phyloP scores from a whole-genome alignment of 805 yeast genomes.

The Metschnikowia shivogae region DNA sequence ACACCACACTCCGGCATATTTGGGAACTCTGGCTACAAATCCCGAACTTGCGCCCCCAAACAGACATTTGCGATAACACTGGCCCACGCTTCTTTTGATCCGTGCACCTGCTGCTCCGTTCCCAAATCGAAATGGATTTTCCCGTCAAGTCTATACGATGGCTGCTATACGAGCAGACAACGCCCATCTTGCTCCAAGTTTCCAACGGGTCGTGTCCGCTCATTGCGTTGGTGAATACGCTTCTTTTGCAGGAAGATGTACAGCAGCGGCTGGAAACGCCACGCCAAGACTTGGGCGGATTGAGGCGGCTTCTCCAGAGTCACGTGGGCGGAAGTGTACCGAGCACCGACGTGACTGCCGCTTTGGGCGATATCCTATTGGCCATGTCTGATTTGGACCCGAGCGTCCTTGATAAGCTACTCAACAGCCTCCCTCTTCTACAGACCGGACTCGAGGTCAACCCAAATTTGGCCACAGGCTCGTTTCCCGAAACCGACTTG shows the following conservation, averaged over 20 bases:
- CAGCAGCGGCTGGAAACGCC: constrained; percentile 1
- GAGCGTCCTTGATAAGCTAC: constrained; percentile 28
- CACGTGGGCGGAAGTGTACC: constrained; percentile 8
- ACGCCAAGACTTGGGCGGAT: neutral
- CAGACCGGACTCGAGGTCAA: constrained; percentile 71
- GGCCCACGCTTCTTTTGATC: too few relatives aligned
- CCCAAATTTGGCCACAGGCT: constrained; percentile 55
- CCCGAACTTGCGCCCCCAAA: too few relatives aligned
- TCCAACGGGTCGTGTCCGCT: constrained; percentile 87
- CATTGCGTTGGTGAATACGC: constrained; percentile 68
- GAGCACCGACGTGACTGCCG: constrained; percentile 41
- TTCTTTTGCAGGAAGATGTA: constrained; percentile 49
- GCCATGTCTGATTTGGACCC: constrained; percentile 11
- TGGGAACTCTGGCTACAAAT: too few relatives aligned
- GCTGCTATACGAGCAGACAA: constrained; percentile 34
- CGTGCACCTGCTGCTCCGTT: neutral
- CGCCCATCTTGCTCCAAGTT: constrained; percentile 70
- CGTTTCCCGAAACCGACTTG: constrained; percentile 46
- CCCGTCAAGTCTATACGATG: constrained; percentile 26
- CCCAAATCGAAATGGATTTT: too few relatives aligned
- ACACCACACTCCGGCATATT: too few relatives aligned
- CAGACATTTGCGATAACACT: too few relatives aligned
- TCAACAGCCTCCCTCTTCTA: constrained; percentile 57
- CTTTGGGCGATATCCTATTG: constrained; percentile 45
- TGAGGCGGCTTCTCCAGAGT: constrained; percentile 8